Conservation (phyloP, 805 yeast species). For the Teunomyces kruisii region DNA sequence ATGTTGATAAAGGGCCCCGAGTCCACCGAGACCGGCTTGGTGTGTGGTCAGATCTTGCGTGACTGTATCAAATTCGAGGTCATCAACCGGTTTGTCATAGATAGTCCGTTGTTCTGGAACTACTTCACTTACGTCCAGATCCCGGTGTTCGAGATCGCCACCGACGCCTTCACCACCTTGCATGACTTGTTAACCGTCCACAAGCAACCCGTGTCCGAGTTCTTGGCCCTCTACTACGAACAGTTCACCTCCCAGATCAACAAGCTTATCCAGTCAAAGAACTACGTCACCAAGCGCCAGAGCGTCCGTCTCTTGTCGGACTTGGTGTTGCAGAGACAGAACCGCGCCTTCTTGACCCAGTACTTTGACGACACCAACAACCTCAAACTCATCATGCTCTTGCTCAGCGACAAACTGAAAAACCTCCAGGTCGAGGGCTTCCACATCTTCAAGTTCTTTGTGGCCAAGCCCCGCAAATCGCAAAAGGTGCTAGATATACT, state of each 20-base stretch:
- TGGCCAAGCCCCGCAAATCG: slow-evolving; percentile 92
- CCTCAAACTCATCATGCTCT: slow-evolving; percentile 80
- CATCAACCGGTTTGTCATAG: slow-evolving; percentile 58
- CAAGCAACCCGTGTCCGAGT: slow-evolving; percentile 66
- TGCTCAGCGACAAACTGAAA: slow-evolving; percentile 84
- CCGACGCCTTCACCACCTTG: slow-evolving; percentile 82
- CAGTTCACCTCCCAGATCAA: slow-evolving; percentile 64
- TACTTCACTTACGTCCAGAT: slow-evolving; percentile 75
- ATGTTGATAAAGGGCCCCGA: slow-evolving; percentile 73
- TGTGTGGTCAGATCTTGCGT: slow-evolving; percentile 75
- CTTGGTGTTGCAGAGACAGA: slow-evolving; percentile 67
- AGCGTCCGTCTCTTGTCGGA: slow-evolving; percentile 74
- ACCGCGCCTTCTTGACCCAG: slow-evolving; percentile 67
- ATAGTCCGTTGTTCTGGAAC: slow-evolving; percentile 71
- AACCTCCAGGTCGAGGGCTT: slow-evolving; percentile 90
- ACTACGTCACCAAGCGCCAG: slow-evolving; percentile 92
- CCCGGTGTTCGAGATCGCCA: slow-evolving; percentile 83
- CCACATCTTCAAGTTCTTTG: slow-evolving; percentile 89
- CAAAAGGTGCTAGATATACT: slow-evolving; percentile 78
- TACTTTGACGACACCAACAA: slow-evolving; percentile 83
- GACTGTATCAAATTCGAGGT: slow-evolving; percentile 82
- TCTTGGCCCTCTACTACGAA: slow-evolving; percentile 58
- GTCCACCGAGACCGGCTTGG: slow-evolving; percentile 65
- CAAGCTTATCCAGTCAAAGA: slow-evolving; percentile 67
- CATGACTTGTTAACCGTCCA: slow-evolving; percentile 69